A percentile compares a stretch with the other conserved stretches of the same genome.
phyloP scores from a whole-genome alignment of 2,329 filamentous ascomycete genomes.

The Dothideomycetes sp. region DNA sequence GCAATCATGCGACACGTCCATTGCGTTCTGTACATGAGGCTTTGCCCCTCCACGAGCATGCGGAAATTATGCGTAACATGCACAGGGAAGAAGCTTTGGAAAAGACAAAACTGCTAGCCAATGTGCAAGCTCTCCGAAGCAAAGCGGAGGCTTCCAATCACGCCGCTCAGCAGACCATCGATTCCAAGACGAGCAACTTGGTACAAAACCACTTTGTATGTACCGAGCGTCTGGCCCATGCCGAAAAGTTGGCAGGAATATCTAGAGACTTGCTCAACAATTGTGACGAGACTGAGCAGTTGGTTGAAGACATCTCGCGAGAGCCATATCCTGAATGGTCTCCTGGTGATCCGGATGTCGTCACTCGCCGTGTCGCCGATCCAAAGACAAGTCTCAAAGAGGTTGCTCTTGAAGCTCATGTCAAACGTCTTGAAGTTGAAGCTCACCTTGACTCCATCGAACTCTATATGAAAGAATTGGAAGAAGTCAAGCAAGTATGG shows the following conservation, averaged over 20 bases:
- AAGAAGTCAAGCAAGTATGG: background rate
- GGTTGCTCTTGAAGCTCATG: background rate
- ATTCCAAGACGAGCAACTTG: background rate
- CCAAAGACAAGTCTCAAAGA: background rate
- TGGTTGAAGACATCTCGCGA: slow-evolving; percentile 4
- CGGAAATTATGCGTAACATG: too few species aligned
- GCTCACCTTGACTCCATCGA: background rate
- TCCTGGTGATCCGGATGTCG: slow-evolving; percentile 1
- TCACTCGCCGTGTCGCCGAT: background rate
- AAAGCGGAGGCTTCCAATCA: background rate
- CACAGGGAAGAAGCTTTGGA: too few species aligned
- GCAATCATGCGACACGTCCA: too few species aligned
- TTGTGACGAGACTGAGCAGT: background rate
- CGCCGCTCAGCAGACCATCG: background rate
- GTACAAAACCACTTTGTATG: slow-evolving; percentile 8
- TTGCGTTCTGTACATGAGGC: too few species aligned
- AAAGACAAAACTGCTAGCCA: too few species aligned
- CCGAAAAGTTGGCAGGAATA: background rate
- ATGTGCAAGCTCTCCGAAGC: background rate
- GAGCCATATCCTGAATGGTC: slow-evolving; percentile 7
- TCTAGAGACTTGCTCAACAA: background rate
- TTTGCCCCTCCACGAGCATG: too few species aligned
- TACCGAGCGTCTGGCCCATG: background rate
- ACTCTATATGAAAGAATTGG: background rate
- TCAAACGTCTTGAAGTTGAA: background rate